Evolutionary conservation across 805 yeast genomes (phyloP).

Genomic region (Danielia reshetovae): DNA sequence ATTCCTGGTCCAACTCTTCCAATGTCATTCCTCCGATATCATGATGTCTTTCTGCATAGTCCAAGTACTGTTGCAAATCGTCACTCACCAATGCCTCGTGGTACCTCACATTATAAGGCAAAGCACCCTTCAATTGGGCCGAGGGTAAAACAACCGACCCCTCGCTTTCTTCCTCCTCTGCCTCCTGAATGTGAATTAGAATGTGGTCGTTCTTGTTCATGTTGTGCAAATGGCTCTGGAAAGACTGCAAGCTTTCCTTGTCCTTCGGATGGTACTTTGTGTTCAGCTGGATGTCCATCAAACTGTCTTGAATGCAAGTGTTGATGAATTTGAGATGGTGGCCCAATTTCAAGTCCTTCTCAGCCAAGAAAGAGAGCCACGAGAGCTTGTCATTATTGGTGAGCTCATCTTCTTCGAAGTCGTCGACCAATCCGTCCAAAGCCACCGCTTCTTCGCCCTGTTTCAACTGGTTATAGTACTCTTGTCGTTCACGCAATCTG

Average conservation of each 20-base stretch:
- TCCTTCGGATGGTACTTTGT: constrained; percentile 26
- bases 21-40: too few relatives aligned
- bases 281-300: constrained; percentile 25
- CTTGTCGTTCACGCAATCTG: constrained; percentile 35
- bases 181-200: constrained; percentile 23
- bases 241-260: constrained; percentile 14
- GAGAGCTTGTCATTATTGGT: constrained; percentile 22
- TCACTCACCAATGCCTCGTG: constrained; percentile 22
- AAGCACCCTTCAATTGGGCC: constrained; percentile 17
- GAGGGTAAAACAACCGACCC: constrained; percentile 17
- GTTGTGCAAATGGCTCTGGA: constrained; percentile 22
- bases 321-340: constrained; percentile 33
- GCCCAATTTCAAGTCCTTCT: constrained; percentile 32
- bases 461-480: constrained; percentile 35
- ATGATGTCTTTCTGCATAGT: constrained; percentile 11
- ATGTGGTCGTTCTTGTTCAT: constrained; percentile 29
- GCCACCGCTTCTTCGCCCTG: constrained; percentile 19
- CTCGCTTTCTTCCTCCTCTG: constrained; percentile 11
- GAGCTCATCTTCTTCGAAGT: constrained; percentile 22
- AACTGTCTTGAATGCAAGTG: constrained; percentile 25
- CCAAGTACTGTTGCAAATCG: constrained; percentile 22
- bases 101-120: constrained; percentile 34
- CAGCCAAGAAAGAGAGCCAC: constrained; percentile 39
- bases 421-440: constrained; percentile 15
- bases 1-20: not conserved